A percentile compares a stretch with the other conserved stretches of the same genome.
phyloP scores from a whole-genome alignment of 2,329 filamentous ascomycete species.

The Claviceps paspali region DNA sequence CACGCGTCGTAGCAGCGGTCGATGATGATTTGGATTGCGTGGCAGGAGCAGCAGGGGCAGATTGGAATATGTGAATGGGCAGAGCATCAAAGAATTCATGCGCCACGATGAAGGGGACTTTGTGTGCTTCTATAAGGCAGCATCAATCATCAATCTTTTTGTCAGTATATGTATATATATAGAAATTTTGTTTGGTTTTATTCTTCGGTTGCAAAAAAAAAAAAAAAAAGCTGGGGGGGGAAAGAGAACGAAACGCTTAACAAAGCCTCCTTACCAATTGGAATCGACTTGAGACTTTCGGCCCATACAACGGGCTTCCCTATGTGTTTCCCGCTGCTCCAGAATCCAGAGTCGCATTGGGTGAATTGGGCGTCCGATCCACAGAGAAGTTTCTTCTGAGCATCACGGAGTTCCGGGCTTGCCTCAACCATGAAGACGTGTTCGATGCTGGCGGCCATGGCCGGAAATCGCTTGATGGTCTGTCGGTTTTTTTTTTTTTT shows the following conservation, averaged over 20 bases:
- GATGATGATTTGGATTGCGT: slow-evolving; percentile 6
- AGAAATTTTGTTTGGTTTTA: no score
- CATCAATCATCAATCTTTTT: background rate
- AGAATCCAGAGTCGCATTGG: slow-evolving; percentile 57
- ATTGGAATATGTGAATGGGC: slow-evolving; percentile 89
- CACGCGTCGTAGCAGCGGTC: no score
- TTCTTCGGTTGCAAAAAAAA: no score
- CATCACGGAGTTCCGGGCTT: slow-evolving; percentile 59
- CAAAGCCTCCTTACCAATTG: no score
- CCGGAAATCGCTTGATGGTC: slow-evolving; percentile 74
- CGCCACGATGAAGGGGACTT: slow-evolving; percentile 82
- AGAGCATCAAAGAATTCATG: slow-evolving; percentile 98
- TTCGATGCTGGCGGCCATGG: slow-evolving; percentile 61
- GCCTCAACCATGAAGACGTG: slow-evolving; percentile 91
- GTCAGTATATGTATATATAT: no score
- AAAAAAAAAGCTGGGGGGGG: slow-evolving; percentile 11
- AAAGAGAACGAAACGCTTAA: no score
- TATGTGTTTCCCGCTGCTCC: slow-evolving; percentile 61
- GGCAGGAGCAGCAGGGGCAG: slow-evolving; percentile 33
- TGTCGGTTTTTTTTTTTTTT: slow-evolving; percentile 25
- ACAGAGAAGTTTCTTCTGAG: slow-evolving; percentile 73
- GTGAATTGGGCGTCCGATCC: slow-evolving; percentile 51
- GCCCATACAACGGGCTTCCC: slow-evolving; percentile 73
- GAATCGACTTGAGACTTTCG: slow-evolving; percentile 74
- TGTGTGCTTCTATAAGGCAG: slow-evolving; percentile 37